Percentiles rank a stretch among this genome's conserved stretches.
phyloP scores from a whole-genome alignment of 2,329 filamentous ascomycete genomes.

The Fusarium nanum region DNA sequence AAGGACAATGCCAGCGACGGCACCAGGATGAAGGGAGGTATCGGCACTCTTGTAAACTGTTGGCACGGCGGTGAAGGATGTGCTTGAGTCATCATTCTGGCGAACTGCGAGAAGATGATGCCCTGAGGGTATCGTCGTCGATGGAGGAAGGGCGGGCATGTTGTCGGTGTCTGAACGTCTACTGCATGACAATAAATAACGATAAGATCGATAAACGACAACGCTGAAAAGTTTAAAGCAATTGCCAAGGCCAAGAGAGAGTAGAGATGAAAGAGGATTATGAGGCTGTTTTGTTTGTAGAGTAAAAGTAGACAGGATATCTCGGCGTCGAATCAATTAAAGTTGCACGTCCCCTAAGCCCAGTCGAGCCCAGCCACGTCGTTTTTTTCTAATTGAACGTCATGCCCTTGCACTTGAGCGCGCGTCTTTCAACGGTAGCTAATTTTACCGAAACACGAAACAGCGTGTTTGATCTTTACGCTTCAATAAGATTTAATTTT shows the following conservation, averaged over 20 bases:
- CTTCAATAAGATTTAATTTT: neutral
- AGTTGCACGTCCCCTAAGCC: conserved; percentile 23
- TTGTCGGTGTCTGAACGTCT: neutral
- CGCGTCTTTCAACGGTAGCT: conserved; percentile 9
- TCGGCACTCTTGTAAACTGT: conserved; percentile 50
- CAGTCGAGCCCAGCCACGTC: conserved; percentile 26
- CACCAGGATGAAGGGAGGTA: conserved; percentile 57
- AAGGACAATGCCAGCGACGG: conserved; percentile 58
- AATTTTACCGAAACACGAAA: neutral
- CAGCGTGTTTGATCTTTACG: neutral
- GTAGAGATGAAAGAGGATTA: neutral
- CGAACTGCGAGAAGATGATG: conserved; percentile 37
- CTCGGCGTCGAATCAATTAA: conserved; percentile 14
- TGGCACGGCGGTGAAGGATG: conserved; percentile 50
- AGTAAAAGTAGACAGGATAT: conserved; percentile 9
- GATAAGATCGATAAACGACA: neutral
- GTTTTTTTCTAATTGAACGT: conserved; percentile 19
- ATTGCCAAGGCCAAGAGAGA: neutral
- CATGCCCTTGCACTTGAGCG: conserved; percentile 16
- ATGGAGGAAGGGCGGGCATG: conserved; percentile 36
- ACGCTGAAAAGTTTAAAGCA: neutral
- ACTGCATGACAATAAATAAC: conserved; percentile 12
- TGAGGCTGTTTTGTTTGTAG: conserved; percentile 13
- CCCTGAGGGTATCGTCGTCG: conserved; percentile 23
- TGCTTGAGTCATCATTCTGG: conserved; percentile 33